Base-by-base conservation (phyloP, 2,329 filamentous ascomycete species). In the Aspergillus calidoustus region DNA sequence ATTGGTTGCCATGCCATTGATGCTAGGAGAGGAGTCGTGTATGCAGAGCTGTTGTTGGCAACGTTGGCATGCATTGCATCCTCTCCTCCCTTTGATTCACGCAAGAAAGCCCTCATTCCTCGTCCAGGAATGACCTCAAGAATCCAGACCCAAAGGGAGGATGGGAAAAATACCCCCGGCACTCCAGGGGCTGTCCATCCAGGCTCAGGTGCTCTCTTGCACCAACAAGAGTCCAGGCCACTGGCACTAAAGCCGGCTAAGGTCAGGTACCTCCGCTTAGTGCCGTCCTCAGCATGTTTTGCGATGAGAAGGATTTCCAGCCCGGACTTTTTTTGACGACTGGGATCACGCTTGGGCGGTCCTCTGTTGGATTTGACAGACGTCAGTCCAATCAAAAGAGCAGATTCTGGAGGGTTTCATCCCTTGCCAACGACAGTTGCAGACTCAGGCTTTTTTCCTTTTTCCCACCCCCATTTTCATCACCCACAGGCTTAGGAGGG, bases 251-350 rank as follows among this genome's bases (percentile, higher is more conserved):
- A 31, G 34, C 23, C 28, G 31, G 30, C 59, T 57, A 61, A 57
- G 41, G 59, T 53, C 59, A 57, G 54, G 54, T 54, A 57, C 49
- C 50, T 54, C 59, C 53, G 30, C 54, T 43, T 59, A 59, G 59
- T 61, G 34, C 23, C 31, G 8, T 17, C 34, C 46, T 57, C 43
- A 57, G 46, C 23, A 23, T 56, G n/a, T 23, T 23, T 23, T 17
- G 54, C 7, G 44, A 55, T 43, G 13, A 19, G 23, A 25, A 17
- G n/a, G 54, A 30, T 8, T 30, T 11, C 46, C 55, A 54, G 25
- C 41, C 28, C 7, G 53, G 41, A 22, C 15, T 44, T 28, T 31
- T 31, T 49, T 7, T 25, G 23, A 31, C 38, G 41, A 23, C 25
- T 25, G 28, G 44, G 23, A 48, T 28, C 25, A 28, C 6, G 25